Conservation (phyloP, 306 rosid genomes). For the Cicer bijugum region DNA sequence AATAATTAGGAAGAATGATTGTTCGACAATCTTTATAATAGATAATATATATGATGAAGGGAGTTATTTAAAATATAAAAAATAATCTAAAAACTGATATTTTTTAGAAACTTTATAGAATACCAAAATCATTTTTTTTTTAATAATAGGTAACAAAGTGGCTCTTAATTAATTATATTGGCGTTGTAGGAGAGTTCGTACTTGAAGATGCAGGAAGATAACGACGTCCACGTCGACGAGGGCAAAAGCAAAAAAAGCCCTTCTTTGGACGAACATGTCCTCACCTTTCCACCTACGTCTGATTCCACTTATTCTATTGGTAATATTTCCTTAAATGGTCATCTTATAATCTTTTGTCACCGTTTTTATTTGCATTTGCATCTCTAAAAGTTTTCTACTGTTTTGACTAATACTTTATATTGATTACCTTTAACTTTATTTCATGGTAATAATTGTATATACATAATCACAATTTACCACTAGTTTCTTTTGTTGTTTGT, state of each 20-base stretch:
- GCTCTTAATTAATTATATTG: not conserved
- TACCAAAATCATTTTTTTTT: too few species aligned
- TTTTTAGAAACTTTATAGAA: too few species aligned
- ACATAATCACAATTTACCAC: not conserved
- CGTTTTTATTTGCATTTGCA: not conserved
- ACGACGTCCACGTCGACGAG: constrained; percentile 32
- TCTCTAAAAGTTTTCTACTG: not conserved
- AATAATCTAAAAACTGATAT: too few species aligned
- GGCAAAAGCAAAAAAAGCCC: constrained; percentile 42
- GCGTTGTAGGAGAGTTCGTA: constrained; percentile 51
- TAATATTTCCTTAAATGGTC: constrained; percentile 35
- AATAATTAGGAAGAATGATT: too few species aligned
- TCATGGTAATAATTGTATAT: not conserved
- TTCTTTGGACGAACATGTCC: constrained; percentile 57
- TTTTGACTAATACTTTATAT: not conserved
- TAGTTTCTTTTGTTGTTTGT: not conserved
- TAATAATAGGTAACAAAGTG: not conserved
- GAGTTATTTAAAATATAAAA: too few species aligned
- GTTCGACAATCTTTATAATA: too few species aligned
- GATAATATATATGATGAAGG: too few species aligned
- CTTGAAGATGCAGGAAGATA: constrained; percentile 48
- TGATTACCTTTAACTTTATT: not conserved
- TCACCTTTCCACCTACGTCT: constrained; percentile 47
- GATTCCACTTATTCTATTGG: constrained; percentile 48
- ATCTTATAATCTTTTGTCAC: not conserved